A percentile compares a stretch with the other conserved stretches of the same genome.
Conservation (phyloP, 495 filamentous ascomycete genomes). For the Parathielavia appendiculata region DNA sequence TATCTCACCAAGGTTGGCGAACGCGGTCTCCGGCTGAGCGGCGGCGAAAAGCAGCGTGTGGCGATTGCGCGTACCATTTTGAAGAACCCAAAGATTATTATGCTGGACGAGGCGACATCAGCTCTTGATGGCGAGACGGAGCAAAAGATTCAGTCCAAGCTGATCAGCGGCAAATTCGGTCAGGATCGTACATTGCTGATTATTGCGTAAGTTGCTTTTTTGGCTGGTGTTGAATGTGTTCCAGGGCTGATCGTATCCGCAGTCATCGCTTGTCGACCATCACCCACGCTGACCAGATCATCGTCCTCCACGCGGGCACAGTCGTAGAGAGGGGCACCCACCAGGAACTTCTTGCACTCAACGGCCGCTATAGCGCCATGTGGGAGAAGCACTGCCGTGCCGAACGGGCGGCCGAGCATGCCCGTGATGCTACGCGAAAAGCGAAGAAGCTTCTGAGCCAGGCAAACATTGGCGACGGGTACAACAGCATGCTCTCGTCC, state of each 20-base stretch:
- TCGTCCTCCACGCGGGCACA: constrained; percentile 80
- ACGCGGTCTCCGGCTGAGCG: constrained; percentile 84
- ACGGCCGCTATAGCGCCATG: constrained; percentile 84
- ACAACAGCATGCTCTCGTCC: constrained; percentile 33
- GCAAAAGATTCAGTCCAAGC: constrained; percentile 85
- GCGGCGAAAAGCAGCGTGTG: constrained; percentile 94
- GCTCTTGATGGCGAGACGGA: constrained; percentile 94
- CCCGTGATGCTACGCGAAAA: constrained; percentile 51
- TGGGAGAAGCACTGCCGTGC: constrained; percentile 94
- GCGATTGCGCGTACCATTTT: constrained; percentile 95
- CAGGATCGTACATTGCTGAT: constrained; percentile 74
- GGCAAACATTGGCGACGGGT: constrained; percentile 39
- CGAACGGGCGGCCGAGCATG: constrained; percentile 75
- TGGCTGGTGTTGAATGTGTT: not conserved
- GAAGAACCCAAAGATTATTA: constrained; percentile 92
- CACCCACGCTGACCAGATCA: constrained; percentile 87
- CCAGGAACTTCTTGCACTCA: constrained; percentile 68
- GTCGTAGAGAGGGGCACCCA: constrained; percentile 86
- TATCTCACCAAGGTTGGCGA: constrained; percentile 94
- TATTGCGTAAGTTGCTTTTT: constrained; percentile 47
- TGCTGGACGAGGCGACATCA: constrained; percentile 94
- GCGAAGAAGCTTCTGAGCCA: constrained; percentile 50
- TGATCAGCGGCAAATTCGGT: constrained; percentile 71
- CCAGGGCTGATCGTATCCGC: constrained; percentile 3
- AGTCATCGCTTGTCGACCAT: constrained; percentile 90